phyloP scores from a whole-genome alignment of 768 basidiomycete species.

The Tylopilus balloui region DNA sequence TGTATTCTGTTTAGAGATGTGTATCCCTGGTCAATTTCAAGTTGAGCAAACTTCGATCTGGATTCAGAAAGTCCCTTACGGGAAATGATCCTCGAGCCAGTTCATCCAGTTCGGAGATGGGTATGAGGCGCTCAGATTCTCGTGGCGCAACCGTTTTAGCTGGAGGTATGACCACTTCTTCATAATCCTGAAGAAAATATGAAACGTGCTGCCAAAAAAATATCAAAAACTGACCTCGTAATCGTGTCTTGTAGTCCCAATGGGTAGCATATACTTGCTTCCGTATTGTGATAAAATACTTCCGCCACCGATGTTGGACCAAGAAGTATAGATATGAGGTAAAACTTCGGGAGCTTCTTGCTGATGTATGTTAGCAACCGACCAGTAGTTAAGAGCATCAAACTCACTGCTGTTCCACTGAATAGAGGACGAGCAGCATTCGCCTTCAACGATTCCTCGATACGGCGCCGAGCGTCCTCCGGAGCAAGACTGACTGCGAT shows the following conservation, averaged over 20 bases:
- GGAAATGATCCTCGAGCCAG: slow-evolving; percentile 81
- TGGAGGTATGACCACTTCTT: slow-evolving; percentile 89
- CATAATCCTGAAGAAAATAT: slow-evolving; percentile 57
- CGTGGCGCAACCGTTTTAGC: slow-evolving; percentile 72
- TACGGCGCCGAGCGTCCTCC: slow-evolving; percentile 52
- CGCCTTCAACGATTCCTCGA: slow-evolving; percentile 55
- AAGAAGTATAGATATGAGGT: slow-evolving; percentile 87
- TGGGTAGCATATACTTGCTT: slow-evolving; percentile 73
- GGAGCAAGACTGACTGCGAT: slow-evolving; percentile 32
- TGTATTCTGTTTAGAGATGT: slow-evolving; percentile 87
- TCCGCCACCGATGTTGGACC: slow-evolving; percentile 52
- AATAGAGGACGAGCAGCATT: slow-evolving; percentile 68
- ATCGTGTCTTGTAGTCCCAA: slow-evolving; percentile 69
- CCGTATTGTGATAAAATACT: slow-evolving; percentile 64
- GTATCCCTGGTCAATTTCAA: slow-evolving; percentile 59
- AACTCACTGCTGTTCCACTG: slow-evolving; percentile 47
- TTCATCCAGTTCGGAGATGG: slow-evolving; percentile 68
- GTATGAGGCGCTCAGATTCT: slow-evolving; percentile 63
- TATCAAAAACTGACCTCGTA: slow-evolving; percentile 50
- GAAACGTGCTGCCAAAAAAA: neutral
- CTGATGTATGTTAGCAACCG: slow-evolving; percentile 31
- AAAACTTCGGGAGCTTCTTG: slow-evolving; percentile 55
- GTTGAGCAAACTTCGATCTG: neutral
- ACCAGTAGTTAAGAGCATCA: neutral
- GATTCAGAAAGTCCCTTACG: slow-evolving; percentile 39